Percentiles rank a stretch among this genome's conserved stretches.
phyloP scores from a whole-genome alignment of 2,329 filamentous ascomycete genomes.

The Aspergillus latus region DNA sequence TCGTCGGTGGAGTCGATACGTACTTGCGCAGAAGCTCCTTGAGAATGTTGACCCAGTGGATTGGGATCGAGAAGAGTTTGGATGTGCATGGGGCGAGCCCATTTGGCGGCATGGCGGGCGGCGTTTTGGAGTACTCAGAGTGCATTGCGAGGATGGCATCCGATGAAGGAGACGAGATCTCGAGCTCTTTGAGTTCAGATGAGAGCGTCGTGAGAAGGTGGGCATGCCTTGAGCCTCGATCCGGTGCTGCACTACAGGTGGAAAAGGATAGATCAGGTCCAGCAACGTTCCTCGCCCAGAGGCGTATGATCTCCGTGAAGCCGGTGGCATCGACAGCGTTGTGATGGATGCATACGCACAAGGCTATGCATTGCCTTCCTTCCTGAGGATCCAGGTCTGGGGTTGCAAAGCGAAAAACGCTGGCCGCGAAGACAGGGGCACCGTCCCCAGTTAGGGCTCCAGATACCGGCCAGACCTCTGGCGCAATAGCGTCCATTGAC shows the following conservation, averaged over 20 bases:
- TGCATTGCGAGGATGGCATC: slow-evolving; percentile 3
- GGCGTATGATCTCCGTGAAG: slow-evolving; percentile 7
- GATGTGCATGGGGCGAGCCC: slow-evolving; percentile 2
- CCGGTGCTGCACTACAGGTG: too few relatives aligned
- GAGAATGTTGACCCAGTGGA: slow-evolving; percentile 3
- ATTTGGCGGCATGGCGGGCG: neutral
- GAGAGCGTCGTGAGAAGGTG: slow-evolving; percentile 1
- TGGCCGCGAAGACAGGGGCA: slow-evolving; percentile 14
- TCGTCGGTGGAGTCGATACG: neutral
- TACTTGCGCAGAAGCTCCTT: neutral
- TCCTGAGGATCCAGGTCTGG: neutral
- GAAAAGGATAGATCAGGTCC: too few relatives aligned
- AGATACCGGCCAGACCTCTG: slow-evolving; percentile 4
- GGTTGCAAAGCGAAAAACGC: slow-evolving; percentile 14
- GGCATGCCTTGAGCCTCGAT: neutral
- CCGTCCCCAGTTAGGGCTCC: neutral
- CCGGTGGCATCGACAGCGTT: slow-evolving; percentile 14
- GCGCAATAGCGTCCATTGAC: neutral
- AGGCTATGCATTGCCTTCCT: slow-evolving; percentile 3
- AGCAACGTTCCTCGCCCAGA: neutral
- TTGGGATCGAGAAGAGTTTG: slow-evolving; percentile 1
- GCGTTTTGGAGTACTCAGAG: slow-evolving; percentile 10
- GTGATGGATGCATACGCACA: slow-evolving; percentile 16
- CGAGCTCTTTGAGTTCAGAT: neutral
- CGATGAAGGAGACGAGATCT: neutral